These are phyloP conservation scores for Trichoderma orchidacearum DNA, from an alignment of 495 filamentous ascomycete genomes.

Conservation along the genomic window DNA sequence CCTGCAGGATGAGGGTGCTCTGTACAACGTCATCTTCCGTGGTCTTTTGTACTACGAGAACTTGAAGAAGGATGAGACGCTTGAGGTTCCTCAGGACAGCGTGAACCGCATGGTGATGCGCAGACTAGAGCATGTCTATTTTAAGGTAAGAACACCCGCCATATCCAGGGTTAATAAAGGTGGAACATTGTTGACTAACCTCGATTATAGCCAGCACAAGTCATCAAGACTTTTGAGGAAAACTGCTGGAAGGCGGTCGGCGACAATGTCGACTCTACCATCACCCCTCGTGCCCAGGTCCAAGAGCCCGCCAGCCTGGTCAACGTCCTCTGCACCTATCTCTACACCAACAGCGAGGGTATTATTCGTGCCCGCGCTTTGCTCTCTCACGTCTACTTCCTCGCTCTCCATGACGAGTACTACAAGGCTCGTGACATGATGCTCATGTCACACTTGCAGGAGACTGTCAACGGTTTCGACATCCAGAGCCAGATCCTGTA, in stretches of 20 bases:
- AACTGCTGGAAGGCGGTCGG: slow-evolving; percentile 82
- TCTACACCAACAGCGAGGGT: slow-evolving; percentile 85
- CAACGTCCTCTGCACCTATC: slow-evolving; percentile 81
- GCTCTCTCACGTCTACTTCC: slow-evolving; percentile 97
- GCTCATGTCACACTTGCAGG: slow-evolving; percentile 98
- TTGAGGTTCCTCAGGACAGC: slow-evolving; percentile 65
- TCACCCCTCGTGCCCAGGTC: slow-evolving; percentile 56
- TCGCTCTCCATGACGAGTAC: slow-evolving; percentile 92
- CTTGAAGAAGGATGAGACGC: slow-evolving; percentile 52
- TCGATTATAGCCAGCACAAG: slow-evolving; percentile 57
- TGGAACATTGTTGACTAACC: background rate
- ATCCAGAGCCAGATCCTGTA: slow-evolving; percentile 95
- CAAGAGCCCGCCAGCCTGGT: slow-evolving; percentile 61
- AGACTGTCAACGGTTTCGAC: slow-evolving; percentile 89
- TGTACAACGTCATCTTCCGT: slow-evolving; percentile 85
- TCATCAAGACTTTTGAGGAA: slow-evolving; percentile 84
- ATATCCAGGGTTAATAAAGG: background rate
- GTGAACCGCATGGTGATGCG: slow-evolving; percentile 87
- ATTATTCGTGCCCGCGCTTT: slow-evolving; percentile 93
- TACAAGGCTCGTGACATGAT: slow-evolving; percentile 96
- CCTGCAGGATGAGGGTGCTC: slow-evolving; percentile 74
- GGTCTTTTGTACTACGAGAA: slow-evolving; percentile 77
- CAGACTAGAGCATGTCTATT: slow-evolving; percentile 92
- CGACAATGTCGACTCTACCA: slow-evolving; percentile 51
- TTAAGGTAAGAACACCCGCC: slow-evolving; percentile 51